These are phyloP conservation scores for Akanthomyces dipterigenus DNA, from an alignment of 2,329 filamentous ascomycete species.

Conservation along the genomic window DNA sequence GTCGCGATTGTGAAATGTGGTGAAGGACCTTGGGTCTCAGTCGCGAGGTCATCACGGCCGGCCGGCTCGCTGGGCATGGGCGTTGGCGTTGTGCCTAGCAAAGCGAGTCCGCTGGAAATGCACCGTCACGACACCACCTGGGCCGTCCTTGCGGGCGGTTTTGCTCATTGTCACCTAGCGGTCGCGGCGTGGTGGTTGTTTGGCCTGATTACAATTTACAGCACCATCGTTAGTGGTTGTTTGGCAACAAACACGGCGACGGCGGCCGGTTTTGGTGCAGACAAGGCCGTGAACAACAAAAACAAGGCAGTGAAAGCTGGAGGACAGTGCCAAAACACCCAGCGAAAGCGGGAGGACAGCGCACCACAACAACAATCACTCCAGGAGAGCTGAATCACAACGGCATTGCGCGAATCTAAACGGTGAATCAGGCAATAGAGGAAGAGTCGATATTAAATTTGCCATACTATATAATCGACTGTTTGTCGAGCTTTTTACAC, in stretches of 20 bases:
- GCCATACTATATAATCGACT: not conserved
- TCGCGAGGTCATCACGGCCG: too few species aligned
- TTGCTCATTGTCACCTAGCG: not conserved
- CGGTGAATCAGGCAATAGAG: too few species aligned
- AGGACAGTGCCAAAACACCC: not conserved
- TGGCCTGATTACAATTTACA: not conserved
- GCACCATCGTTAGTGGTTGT: not conserved
- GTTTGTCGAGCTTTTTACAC: not conserved
- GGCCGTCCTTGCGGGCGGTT: too few species aligned
- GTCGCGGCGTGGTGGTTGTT: not conserved
- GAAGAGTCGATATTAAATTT: not conserved
- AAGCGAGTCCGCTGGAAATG: too few species aligned
- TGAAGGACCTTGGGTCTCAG: not conserved
- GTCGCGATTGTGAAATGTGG: not conserved
- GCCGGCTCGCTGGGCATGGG: too few species aligned
- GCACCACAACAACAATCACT: not conserved
- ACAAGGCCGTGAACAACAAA: not conserved
- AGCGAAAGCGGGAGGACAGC: not conserved
- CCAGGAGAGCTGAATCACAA: not conserved
- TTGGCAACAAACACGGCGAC: not conserved
- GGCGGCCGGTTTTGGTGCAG: too few species aligned
- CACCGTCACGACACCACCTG: too few species aligned
- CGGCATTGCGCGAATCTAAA: too few species aligned
- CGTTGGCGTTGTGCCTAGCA: too few species aligned
- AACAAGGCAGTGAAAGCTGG: not conserved